Evolutionary conservation across 768 basidiomycete genomes (phyloP).

Genomic region (Ramaria sp.): DNA sequence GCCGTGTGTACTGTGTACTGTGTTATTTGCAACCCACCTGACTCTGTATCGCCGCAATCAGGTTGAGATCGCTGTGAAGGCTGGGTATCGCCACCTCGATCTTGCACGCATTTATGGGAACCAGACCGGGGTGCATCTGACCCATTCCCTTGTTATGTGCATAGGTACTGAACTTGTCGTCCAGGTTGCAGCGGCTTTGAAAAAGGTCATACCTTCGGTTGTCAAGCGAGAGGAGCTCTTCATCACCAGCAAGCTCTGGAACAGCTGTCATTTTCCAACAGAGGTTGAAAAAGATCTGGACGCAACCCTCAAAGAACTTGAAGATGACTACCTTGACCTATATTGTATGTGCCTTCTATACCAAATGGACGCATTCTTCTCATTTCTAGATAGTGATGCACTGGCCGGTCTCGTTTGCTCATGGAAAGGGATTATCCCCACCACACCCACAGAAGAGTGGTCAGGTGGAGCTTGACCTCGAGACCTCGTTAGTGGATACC

Average conservation of each 20-base stretch:
- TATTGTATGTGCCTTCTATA: slow-evolving; percentile 40
- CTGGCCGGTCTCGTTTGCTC: slow-evolving; percentile 66
- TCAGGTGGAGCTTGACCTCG: slow-evolving; percentile 43
- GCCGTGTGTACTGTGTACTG: slow-evolving; percentile 33
- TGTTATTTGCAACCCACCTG: neutral
- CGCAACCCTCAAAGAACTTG: slow-evolving; percentile 62
- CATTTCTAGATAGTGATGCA: slow-evolving; percentile 44
- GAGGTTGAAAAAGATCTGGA: slow-evolving; percentile 66
- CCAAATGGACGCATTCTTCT: neutral
- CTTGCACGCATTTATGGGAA: slow-evolving; percentile 73
- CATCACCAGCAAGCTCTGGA: slow-evolving; percentile 80
- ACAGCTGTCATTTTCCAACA: slow-evolving; percentile 54
- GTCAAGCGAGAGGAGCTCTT: slow-evolving; percentile 75
- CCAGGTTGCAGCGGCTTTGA: slow-evolving; percentile 55
- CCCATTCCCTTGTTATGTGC: slow-evolving; percentile 6
- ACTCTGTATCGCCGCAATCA: slow-evolving; percentile 19
- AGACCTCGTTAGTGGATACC: slow-evolving; percentile 60
- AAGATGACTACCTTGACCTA: slow-evolving; percentile 67
- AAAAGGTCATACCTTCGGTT: slow-evolving; percentile 66
- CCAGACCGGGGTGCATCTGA: slow-evolving; percentile 43
- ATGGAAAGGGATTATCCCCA: slow-evolving; percentile 47
- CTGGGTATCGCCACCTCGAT: slow-evolving; percentile 80
- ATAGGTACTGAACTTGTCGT: neutral
- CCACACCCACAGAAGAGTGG: slow-evolving; percentile 15
- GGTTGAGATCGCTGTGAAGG: slow-evolving; percentile 66